A percentile compares a stretch with the other conserved stretches of the same genome.
Evolutionary conservation across 2,329 filamentous ascomycete species (phyloP).

Genomic region (Sclerotinia glacialis): DNA sequence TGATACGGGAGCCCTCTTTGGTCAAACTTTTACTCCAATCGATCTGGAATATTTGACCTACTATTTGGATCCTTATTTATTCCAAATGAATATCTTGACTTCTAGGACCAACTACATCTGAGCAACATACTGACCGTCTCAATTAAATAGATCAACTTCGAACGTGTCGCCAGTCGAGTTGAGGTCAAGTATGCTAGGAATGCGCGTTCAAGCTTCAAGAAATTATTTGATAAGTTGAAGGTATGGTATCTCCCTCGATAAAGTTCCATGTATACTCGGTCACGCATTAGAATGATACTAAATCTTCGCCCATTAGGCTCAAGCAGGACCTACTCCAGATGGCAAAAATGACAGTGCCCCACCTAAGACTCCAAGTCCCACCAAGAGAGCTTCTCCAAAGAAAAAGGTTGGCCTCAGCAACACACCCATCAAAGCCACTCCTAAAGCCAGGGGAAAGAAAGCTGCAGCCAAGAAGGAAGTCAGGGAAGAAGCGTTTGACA

Average conservation of each 20-base stretch:
- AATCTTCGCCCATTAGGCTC: background rate
- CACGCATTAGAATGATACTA: background rate
- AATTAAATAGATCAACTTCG: conserved; percentile 42
- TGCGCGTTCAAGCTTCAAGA: conserved; percentile 34
- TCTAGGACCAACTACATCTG: too few relatives aligned
- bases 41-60: background rate
- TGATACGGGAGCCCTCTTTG: too few relatives aligned
- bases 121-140: background rate
- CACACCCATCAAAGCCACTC: conserved; percentile 1
- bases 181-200: conserved; percentile 45
- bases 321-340: conserved; percentile 3
- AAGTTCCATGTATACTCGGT: rapidly evolving
- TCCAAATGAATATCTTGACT: background rate
- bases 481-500: background rate
- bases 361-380: background rate
- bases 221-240: conserved; percentile 30
- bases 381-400: conserved; percentile 1
- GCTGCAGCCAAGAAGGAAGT: background rate
- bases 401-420: conserved; percentile 5
- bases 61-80: background rate
- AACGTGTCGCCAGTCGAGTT: conserved; percentile 41
- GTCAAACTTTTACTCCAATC: background rate
- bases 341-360: background rate
- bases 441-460: background rate
- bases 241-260: background rate